phyloP scores from a whole-genome alignment of 2,329 filamentous ascomycete species.

The Phialophora verrucosa region DNA sequence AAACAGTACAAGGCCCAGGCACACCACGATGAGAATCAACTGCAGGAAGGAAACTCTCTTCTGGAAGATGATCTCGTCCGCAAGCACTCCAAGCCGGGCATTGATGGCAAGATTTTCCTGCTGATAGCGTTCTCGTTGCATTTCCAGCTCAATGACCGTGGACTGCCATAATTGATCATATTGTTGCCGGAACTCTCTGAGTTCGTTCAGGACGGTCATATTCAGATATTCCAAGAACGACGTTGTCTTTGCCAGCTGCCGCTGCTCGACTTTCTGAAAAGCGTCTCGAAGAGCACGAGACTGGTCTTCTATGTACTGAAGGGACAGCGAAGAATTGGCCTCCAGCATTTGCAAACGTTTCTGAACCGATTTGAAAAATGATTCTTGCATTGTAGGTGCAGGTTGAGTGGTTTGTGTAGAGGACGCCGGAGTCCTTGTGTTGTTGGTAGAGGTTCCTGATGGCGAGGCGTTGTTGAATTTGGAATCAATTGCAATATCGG shows the following conservation, averaged over 20 bases:
- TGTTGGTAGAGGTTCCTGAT: constrained; percentile 11
- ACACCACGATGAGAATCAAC: constrained; percentile 82
- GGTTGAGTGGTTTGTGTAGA: constrained; percentile 59
- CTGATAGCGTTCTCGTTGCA: constrained; percentile 82
- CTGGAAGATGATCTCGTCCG: constrained; percentile 83
- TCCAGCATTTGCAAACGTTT: constrained; percentile 92
- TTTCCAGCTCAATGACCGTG: constrained; percentile 88
- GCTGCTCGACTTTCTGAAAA: constrained; percentile 83
- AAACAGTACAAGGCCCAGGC: constrained; percentile 86
- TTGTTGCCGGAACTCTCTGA: constrained; percentile 77
- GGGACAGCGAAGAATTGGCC: constrained; percentile 85
- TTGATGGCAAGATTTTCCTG: constrained; percentile 83
- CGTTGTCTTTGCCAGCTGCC: constrained; percentile 82
- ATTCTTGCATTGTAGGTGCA: constrained; percentile 88
- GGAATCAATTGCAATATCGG: constrained; percentile 19
- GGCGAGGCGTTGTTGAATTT: constrained; percentile 17
- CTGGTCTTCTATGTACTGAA: constrained; percentile 97
- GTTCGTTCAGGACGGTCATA: constrained; percentile 79
- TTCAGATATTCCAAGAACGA: constrained; percentile 86
- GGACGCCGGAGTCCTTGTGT: constrained; percentile 44
- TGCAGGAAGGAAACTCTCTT: constrained; percentile 95
- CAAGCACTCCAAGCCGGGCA: constrained; percentile 79
- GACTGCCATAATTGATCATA: constrained; percentile 98
- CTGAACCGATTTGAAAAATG: constrained; percentile 95
- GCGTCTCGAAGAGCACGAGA: constrained; percentile 88